These are phyloP conservation scores for Cylindrotheca closterium DNA, from an alignment of 108 stramenopile species.

Conservation along the genomic window DNA sequence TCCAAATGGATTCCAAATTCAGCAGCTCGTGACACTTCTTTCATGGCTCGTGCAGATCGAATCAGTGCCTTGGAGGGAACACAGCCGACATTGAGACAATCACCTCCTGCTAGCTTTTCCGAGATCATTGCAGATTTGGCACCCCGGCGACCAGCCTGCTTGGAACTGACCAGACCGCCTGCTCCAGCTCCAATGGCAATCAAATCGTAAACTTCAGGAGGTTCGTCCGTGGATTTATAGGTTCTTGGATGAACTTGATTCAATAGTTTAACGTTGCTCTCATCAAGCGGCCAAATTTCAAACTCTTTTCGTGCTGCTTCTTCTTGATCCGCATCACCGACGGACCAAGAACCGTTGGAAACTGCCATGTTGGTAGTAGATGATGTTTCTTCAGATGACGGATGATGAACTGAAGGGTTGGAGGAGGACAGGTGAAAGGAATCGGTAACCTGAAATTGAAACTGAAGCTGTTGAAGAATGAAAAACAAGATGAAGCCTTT, in stretches of 20 bases:
- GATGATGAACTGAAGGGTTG: too few relatives aligned
- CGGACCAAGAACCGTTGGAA: conserved; percentile 15
- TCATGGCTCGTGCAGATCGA: conserved; percentile 64
- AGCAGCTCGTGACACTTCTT: conserved; percentile 64
- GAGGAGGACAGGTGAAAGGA: too few relatives aligned
- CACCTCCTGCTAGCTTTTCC: conserved; percentile 81
- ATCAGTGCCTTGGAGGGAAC: conserved; percentile 94
- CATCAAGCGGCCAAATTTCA: conserved; percentile 73
- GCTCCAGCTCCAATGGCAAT: conserved; percentile 89
- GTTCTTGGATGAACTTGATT: conserved; percentile 70
- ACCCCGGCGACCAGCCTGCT: conserved; percentile 69
- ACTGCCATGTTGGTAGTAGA: too few relatives aligned
- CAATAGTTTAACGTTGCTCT: conserved; percentile 53
- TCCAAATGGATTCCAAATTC: conserved; percentile 79
- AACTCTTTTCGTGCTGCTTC: conserved; percentile 44
- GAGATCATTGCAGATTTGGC: conserved; percentile 78
- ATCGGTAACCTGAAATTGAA: too few relatives aligned
- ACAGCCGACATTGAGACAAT: conserved; percentile 92
- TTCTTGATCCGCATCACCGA: conserved; percentile 27
- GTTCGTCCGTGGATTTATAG: conserved; percentile 35
- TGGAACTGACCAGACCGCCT: conserved; percentile 75
- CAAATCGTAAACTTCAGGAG: conserved; percentile 76
- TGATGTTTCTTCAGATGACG: too few relatives aligned
- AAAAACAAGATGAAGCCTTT: too few relatives aligned
- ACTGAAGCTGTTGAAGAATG: too few relatives aligned